Percentiles rank a stretch among this genome's conserved stretches.
phyloP scores from a whole-genome alignment of 129 eudicot genomes.

The Heracleum sosnowskyi region DNA sequence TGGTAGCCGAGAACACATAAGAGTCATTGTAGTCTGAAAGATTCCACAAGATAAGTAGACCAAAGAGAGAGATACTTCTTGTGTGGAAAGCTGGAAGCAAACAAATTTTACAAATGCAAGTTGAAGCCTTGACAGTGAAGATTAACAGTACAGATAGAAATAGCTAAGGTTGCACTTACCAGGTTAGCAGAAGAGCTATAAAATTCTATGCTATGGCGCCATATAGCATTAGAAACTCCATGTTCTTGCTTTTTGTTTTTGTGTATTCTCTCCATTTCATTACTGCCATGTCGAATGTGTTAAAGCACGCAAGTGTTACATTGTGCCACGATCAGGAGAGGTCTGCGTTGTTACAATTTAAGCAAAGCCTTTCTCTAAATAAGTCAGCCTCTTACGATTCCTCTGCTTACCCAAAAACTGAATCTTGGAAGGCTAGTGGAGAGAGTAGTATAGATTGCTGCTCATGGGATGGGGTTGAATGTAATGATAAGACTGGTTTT shows the following conservation, averaged over 20 bases:
- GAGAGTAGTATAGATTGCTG: constrained; percentile 12
- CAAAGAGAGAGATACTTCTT: neutral
- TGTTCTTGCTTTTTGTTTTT: neutral
- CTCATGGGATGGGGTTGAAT: constrained; percentile 16
- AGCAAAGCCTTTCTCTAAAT: constrained; percentile 8
- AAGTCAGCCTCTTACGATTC: neutral
- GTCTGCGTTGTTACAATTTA: constrained; percentile 20
- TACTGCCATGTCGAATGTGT: neutral
- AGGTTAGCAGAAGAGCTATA: neutral
- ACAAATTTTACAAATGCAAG: neutral
- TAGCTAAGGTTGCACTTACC: neutral
- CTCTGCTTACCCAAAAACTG: constrained; percentile 11
- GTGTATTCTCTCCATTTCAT: neutral
- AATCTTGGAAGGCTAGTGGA: constrained; percentile 7
- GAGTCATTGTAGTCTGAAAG: neutral
- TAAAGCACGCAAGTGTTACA: neutral
- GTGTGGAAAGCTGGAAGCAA: neutral
- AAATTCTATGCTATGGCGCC: neutral
- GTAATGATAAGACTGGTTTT: neutral
- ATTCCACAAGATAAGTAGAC: neutral
- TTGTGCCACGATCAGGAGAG: constrained; percentile 17
- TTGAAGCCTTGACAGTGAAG: too few species aligned
- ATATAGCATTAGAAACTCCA: neutral
- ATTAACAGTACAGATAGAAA: too few species aligned
- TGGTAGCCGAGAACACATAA: too few species aligned